These are phyloP conservation scores for Sporothrix brunneoviolacea DNA, from an alignment of 2,329 filamentous ascomycete genomes.

Conservation along the genomic window DNA sequence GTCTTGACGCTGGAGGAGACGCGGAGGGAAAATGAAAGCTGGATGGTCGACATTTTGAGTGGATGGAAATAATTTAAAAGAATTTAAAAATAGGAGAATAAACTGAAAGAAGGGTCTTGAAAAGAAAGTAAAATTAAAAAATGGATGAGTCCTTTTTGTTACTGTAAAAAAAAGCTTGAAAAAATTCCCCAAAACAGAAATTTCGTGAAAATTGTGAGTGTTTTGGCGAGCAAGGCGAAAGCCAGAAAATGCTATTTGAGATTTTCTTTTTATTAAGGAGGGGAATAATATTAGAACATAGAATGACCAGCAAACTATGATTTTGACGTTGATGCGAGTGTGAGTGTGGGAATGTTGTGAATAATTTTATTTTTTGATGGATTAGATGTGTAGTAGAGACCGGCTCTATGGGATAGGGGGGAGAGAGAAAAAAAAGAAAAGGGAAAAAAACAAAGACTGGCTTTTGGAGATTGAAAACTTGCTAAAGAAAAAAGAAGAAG, in stretches of 20 bases:
- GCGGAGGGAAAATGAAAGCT: slow-evolving; percentile 92
- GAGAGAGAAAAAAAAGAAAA: slow-evolving; percentile 46
- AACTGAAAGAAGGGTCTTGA: slow-evolving; percentile 11
- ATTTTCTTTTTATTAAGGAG: slow-evolving; percentile 34
- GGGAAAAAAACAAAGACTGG: slow-evolving; percentile 45
- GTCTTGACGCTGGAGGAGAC: slow-evolving; percentile 96
- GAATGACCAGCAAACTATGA: slow-evolving; percentile 18
- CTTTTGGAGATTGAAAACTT: slow-evolving; percentile 54
- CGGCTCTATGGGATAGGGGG: slow-evolving; percentile 31
- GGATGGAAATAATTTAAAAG: slow-evolving; percentile 27
- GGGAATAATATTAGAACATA: slow-evolving; percentile 25
- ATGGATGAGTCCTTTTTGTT: slow-evolving; percentile 1
- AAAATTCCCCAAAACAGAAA: slow-evolving; percentile 30
- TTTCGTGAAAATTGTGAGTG: slow-evolving; percentile 18
- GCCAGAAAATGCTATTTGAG: slow-evolving; percentile 34
- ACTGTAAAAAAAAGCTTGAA: slow-evolving; percentile 19
- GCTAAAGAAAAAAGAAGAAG: slow-evolving; percentile 54
- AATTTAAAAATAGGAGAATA: slow-evolving; percentile 30
- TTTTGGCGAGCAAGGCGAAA: slow-evolving; percentile 48
- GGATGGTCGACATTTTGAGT: slow-evolving; percentile 78
- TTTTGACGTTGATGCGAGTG: slow-evolving; percentile 6
- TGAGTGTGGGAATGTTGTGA: slow-evolving; percentile 8
- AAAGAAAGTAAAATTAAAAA: background rate
- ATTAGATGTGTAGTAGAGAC: slow-evolving; percentile 28
- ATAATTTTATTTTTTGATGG: slow-evolving; percentile 28